Conservation (phyloP, 257 asterid species). For the Fraxinus pennsylvanica region DNA sequence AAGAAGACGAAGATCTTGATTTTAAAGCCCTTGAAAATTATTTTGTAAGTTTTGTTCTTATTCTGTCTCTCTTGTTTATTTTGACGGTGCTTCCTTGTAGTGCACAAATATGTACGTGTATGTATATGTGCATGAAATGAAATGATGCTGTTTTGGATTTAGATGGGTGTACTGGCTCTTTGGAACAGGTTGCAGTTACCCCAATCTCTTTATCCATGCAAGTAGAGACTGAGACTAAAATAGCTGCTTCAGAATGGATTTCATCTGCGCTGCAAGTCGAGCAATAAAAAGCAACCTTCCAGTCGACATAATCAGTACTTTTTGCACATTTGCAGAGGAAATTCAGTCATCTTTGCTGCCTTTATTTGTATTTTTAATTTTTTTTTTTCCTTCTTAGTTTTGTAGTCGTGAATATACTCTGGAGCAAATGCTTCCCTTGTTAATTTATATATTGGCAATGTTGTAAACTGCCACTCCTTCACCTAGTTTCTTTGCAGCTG, state of each 20-base stretch:
- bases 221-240: constrained; percentile 42
- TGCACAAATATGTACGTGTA: too few relatives aligned
- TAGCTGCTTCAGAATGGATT: constrained; percentile 64
- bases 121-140: too few relatives aligned
- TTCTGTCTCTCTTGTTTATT: not conserved
- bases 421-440: constrained; percentile 51
- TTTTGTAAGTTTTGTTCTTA: constrained; percentile 57
- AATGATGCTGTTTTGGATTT: not conserved
- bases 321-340: constrained; percentile 43
- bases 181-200: constrained; percentile 59
- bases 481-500: constrained; percentile 12
- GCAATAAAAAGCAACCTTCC: constrained; percentile 29
- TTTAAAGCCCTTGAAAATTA: constrained; percentile 81
- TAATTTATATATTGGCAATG: constrained; percentile 32
- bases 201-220: constrained; percentile 44
- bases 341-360: constrained; percentile 31
- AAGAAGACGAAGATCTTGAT: constrained; percentile 76
- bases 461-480: constrained; percentile 28
- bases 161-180: not conserved
- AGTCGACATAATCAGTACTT: constrained; percentile 9
- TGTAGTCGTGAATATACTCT: constrained; percentile 25
- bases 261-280: constrained; percentile 44
- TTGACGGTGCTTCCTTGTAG: too few relatives aligned
- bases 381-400: constrained; percentile 28
- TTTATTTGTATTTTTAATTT: constrained; percentile 30